Base-by-base conservation (phyloP, 2,329 filamentous ascomycete genomes). In the Penicillium glabrum region DNA sequence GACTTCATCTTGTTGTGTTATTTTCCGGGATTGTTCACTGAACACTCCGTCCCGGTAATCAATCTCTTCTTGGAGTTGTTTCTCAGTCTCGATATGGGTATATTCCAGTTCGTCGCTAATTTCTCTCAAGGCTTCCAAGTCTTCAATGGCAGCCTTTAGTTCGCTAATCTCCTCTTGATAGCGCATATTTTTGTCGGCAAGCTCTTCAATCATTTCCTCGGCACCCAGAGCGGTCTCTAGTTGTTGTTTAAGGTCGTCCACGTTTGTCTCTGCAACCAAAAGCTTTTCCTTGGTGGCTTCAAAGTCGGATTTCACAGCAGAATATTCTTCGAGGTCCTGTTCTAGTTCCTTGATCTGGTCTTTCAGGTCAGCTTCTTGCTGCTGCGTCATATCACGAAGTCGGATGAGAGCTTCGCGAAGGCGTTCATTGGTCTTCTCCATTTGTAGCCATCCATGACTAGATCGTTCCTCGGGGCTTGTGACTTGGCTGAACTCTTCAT, bases 91-190 rank as follows among this genome's bases (percentile, higher is more conserved):
- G 4, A 95, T 85, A 69, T 97, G 93, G 69, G 96, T 96, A 66
- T 91, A 85, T 72, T 97, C 93, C 3, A 99, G 85, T 75, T 99
- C 95, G 68, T 98, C 93, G 66, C 91, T 96, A 65, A 98, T 86
- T 70, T 99, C 93, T 71, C 92, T 93, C 52, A 98, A 78, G 58
- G 85, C 91, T 72, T 97, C 91, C 11, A 98, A 82, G 62, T 98
- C 93, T 60, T 93, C 89, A 59, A 98, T 89, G 8, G 89, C 86
- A 19, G 86, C 86, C 67, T 89, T 89, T 51, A 97, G 83, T 69
- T 96, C 89, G 60, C 91, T 89, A 44, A 97, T 87, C 69, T 91
- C 85, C 72, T 96, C 90, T 35, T 88, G 86, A 70, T 96, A 87
- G 61, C 83, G 84, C 79, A 95, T 88, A 69, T 96, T 97, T 68